Percentiles rank a stretch among this genome's conserved stretches.
These are phyloP conservation scores for Agrocybe chaxingu DNA, from an alignment of 768 basidiomycete genomes.

Conservation along the genomic window DNA sequence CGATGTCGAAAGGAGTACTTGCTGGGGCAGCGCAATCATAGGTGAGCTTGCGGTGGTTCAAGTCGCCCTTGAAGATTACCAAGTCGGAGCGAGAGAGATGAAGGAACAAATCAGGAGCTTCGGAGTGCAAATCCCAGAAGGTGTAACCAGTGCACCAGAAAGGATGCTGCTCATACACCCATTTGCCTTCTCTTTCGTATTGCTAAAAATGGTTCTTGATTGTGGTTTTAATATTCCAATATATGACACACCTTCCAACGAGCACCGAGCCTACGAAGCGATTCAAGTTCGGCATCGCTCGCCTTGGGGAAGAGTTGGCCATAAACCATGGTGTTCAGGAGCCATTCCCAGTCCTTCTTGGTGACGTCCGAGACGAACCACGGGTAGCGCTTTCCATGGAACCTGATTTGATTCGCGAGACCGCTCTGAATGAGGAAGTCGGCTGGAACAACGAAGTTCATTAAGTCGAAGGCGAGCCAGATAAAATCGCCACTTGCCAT, in stretches of 20 bases:
- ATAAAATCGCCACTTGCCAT: constrained; percentile 41
- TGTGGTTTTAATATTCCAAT: not conserved
- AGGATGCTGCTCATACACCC: constrained; percentile 92
- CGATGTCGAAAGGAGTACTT: constrained; percentile 83
- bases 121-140: constrained; percentile 81
- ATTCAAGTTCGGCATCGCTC: constrained; percentile 75
- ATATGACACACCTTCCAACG: constrained; percentile 76
- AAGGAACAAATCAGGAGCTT: constrained; percentile 89
- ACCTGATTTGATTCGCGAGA: constrained; percentile 76
- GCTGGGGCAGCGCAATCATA: constrained; percentile 86
- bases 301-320: constrained; percentile 90
- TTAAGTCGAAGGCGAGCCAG: not conserved
- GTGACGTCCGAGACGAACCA: constrained; percentile 97
- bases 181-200: constrained; percentile 90
- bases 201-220: constrained; percentile 40
- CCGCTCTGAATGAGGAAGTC: constrained; percentile 94
- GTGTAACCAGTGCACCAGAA: constrained; percentile 98
- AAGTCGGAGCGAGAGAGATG: constrained; percentile 88
- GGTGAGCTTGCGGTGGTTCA: constrained; percentile 89
- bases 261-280: constrained; percentile 71
- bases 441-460: constrained; percentile 40
- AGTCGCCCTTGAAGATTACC: constrained; percentile 92
- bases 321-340: constrained; percentile 82
- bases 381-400: constrained; percentile 94
- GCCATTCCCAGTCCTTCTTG: constrained; percentile 92